Evolutionary conservation across 768 basidiomycete species (phyloP).

Genomic region (Tylopilus vinaceipallidus): DNA sequence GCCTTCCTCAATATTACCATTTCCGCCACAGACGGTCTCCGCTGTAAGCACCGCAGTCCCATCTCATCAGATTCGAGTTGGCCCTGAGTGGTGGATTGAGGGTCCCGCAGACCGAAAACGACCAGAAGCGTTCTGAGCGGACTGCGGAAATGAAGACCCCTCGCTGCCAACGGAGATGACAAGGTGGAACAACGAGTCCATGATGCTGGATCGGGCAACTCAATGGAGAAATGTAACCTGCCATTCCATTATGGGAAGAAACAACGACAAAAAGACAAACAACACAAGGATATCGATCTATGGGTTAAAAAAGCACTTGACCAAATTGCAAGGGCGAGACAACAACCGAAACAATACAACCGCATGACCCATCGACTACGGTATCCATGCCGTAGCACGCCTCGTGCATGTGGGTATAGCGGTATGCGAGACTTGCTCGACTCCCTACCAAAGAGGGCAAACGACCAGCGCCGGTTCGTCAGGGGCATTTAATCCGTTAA

Average conservation of each 20-base stretch:
- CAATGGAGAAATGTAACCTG: neutral
- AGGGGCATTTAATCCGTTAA: slow-evolving; percentile 9
- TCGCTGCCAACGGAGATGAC: slow-evolving; percentile 8
- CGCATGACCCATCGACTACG: slow-evolving; percentile 30
- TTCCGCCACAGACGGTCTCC: slow-evolving; percentile 8
- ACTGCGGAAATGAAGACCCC: slow-evolving; percentile 5
- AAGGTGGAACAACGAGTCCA: neutral
- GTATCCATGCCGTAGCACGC: slow-evolving; percentile 25
- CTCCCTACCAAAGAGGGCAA: slow-evolving; percentile 28
- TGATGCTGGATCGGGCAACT: neutral
- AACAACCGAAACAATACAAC: slow-evolving; percentile 9
- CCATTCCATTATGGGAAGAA: slow-evolving; percentile 9
- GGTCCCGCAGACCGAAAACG: neutral
- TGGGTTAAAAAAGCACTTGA: slow-evolving; percentile 28
- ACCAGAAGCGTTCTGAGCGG: no score
- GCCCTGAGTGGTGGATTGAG: neutral
- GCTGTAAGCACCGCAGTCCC: slow-evolving; percentile 3
- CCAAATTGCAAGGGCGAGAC: slow-evolving; percentile 39
- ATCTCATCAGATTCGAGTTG: neutral
- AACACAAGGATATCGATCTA: slow-evolving; percentile 13
- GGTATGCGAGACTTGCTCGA: slow-evolving; percentile 18
- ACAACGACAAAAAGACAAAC: slow-evolving; percentile 7
- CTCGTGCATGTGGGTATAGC: slow-evolving; percentile 17
- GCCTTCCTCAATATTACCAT: neutral
- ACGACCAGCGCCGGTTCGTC: slow-evolving; percentile 15